Base-by-base conservation (phyloP, 2,329 filamentous ascomycete species). In the Colletotrichum simmondsii region DNA sequence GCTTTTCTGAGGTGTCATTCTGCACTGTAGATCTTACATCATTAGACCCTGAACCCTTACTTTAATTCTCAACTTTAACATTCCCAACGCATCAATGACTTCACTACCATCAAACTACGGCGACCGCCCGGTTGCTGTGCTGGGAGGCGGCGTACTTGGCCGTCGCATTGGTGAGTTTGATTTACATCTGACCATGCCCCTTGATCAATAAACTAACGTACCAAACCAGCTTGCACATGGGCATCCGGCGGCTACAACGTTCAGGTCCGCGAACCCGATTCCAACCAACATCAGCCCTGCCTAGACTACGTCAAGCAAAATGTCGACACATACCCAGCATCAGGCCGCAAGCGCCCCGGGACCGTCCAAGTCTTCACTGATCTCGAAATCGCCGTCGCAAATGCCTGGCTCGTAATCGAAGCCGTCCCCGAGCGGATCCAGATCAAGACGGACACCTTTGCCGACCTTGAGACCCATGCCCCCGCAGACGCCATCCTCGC, bases 321-420 rank as follows among this genome's bases (percentile, higher is more conserved):
- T 64, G 77, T 84, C 11, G 75, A 65, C 64, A 73, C 75, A 22
- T 82, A 78, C 75, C 75, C 79, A 0, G 75, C 77, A 24, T 72
- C 75, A 24, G 65, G 70, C 22, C 71, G 71, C 0, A 42, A 26
- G 24, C 32, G 53, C 5, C 58, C 63, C 8, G 85, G 83, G 1
- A 77, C 71, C 1, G 76, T 79, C 0, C 65, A 77, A 11, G 80
- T 80, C 2, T 80, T 83, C n/a, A 79, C 82, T 6, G 80, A 83
- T 32, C 75, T 89, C 2, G 70, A 79, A 8, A 63, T 75, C 0
- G 84, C 87, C 0, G 83, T 89, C 5, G 64, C 77, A 1, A 78
- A 85, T 42, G 84, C 87, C 3, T 90, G 86, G 88, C 80, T 89
- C 6, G 85, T 89, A n/a, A 83, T 89, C 71, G 88, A 89, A 77